Evolutionary conservation across 2,329 filamentous ascomycete genomes (phyloP).

Genomic region (Davidsoniella eucalypti): DNA sequence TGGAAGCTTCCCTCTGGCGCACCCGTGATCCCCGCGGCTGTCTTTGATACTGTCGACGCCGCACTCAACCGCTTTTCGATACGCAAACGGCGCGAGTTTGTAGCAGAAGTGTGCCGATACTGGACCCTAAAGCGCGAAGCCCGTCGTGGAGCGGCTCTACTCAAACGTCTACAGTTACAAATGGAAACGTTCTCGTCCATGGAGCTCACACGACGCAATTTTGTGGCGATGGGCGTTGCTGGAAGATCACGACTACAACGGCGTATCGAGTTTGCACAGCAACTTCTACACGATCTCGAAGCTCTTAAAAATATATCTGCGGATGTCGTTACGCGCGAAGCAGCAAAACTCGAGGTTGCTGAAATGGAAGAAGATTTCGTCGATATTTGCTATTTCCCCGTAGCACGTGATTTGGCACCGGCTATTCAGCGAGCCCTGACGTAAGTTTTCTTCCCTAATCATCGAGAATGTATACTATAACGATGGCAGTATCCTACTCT

Average conservation of each 20-base stretch:
- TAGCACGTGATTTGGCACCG: slow-evolving; percentile 58
- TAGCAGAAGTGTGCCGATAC: slow-evolving; percentile 86
- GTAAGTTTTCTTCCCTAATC: slow-evolving; percentile 38
- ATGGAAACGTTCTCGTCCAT: slow-evolving; percentile 95
- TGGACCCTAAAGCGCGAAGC: slow-evolving; percentile 96
- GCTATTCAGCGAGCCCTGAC: slow-evolving; percentile 64
- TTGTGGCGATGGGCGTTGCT: slow-evolving; percentile 80
- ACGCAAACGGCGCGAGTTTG: slow-evolving; percentile 78
- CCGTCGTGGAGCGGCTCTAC: slow-evolving; percentile 71
- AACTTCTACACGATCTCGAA: slow-evolving; percentile 59
- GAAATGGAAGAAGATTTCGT: slow-evolving; percentile 65
- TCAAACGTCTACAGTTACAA: slow-evolving; percentile 86
- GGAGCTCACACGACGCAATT: slow-evolving; percentile 90
- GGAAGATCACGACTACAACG: slow-evolving; percentile 63
- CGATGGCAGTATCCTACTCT: no score
- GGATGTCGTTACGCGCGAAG: slow-evolving; percentile 59
- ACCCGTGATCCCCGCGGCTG: slow-evolving; percentile 77
- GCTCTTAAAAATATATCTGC: slow-evolving; percentile 55
- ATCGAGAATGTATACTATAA: not conserved
- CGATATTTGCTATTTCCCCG: slow-evolving; percentile 81
- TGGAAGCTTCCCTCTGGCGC: slow-evolving; percentile 94
- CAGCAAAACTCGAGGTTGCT: slow-evolving; percentile 58
- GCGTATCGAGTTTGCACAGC: slow-evolving; percentile 76
- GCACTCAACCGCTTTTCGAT: slow-evolving; percentile 66
- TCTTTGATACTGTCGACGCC: slow-evolving; percentile 72